Percentiles rank a stretch among this genome's conserved stretches.
phyloP scores from a whole-genome alignment of 1,284 basidiomycete species.

The Athelia sp. region DNA sequence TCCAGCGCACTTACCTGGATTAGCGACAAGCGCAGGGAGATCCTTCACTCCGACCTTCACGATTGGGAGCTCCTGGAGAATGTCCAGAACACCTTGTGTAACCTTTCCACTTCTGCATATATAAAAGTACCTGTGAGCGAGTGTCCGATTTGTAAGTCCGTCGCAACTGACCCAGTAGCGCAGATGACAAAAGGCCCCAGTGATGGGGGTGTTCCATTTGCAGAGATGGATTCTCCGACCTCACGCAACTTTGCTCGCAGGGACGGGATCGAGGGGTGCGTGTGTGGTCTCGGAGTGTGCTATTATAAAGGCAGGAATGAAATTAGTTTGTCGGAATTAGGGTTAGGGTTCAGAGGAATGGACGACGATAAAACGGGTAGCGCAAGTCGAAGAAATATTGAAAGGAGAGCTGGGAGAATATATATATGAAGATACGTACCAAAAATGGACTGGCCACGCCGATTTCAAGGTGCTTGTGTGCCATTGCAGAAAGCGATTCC shows the following conservation, averaged over 20 bases:
- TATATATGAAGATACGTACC: constrained; percentile 43
- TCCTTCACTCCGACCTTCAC: constrained; percentile 52
- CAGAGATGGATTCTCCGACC: constrained; percentile 54
- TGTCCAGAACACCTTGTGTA: constrained; percentile 66
- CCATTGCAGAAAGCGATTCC: constrained; percentile 76
- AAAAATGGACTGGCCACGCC: constrained; percentile 82
- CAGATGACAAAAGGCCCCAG: constrained; percentile 80
- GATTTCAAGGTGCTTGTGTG: constrained; percentile 70
- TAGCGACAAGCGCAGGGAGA: constrained; percentile 47
- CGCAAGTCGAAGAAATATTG: too few species aligned
- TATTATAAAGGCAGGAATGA: constrained; percentile 23
- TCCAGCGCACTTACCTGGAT: constrained; percentile 36
- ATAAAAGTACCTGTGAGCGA: too few species aligned
- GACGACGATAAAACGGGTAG: neutral
- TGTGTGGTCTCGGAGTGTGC: constrained; percentile 81
- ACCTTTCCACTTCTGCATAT: constrained; percentile 72
- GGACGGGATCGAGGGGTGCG: constrained; percentile 54
- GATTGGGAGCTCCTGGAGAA: constrained; percentile 69
- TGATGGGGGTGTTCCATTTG: constrained; percentile 55
- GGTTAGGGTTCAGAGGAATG: constrained; percentile 1
- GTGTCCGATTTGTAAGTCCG: neutral
- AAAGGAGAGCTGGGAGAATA: too few species aligned
- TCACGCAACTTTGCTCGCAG: constrained; percentile 54
- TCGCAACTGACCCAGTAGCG: constrained; percentile 67
- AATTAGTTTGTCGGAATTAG: constrained; percentile 2